These are phyloP conservation scores for Metschnikowia peoriensis DNA, from an alignment of 805 yeast genomes.

Conservation along the genomic window DNA sequence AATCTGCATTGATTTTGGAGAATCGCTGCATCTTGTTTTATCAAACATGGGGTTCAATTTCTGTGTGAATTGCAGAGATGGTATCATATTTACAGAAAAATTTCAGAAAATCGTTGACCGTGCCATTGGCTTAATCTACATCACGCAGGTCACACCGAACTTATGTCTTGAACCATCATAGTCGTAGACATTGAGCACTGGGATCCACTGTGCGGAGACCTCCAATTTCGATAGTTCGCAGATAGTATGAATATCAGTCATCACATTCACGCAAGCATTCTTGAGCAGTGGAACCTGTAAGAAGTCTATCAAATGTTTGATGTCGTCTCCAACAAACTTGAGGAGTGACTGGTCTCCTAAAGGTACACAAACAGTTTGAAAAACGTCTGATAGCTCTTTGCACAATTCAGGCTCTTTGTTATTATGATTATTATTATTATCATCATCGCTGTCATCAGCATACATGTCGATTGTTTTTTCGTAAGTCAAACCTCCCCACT, in stretches of 20 bases:
- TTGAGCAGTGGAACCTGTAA: slow-evolving; percentile 8
- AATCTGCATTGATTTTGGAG: too few species aligned
- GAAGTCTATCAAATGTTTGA: slow-evolving; percentile 10
- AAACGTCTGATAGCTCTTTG: background rate
- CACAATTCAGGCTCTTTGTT: background rate
- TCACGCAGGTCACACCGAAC: slow-evolving; percentile 15
- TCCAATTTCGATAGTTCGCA: slow-evolving; percentile 12
- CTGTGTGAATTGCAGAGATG: too few species aligned
- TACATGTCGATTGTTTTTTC: slow-evolving; percentile 35
- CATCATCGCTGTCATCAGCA: slow-evolving; percentile 35
- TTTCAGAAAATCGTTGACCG: too few species aligned
- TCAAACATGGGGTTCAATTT: too few species aligned
- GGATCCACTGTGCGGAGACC: slow-evolving; percentile 18
- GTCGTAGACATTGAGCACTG: slow-evolving; percentile 17
- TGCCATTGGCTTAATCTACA: too few species aligned
- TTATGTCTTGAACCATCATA: slow-evolving; percentile 7
- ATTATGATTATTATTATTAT: background rate
- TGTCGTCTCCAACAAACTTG: slow-evolving; percentile 7
- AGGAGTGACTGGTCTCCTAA: slow-evolving; percentile 7
- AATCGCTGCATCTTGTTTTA: too few species aligned
- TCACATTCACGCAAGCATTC: slow-evolving; percentile 10
- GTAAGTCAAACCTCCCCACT: slow-evolving; percentile 70
- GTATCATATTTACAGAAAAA: too few species aligned
- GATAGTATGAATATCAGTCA: slow-evolving; percentile 11
- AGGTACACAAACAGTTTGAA: slow-evolving; percentile 1